A percentile compares a stretch with the other conserved stretches of the same genome.
Conservation (phyloP, 164 flowering plant species). For the Berberis thunbergii region DNA sequence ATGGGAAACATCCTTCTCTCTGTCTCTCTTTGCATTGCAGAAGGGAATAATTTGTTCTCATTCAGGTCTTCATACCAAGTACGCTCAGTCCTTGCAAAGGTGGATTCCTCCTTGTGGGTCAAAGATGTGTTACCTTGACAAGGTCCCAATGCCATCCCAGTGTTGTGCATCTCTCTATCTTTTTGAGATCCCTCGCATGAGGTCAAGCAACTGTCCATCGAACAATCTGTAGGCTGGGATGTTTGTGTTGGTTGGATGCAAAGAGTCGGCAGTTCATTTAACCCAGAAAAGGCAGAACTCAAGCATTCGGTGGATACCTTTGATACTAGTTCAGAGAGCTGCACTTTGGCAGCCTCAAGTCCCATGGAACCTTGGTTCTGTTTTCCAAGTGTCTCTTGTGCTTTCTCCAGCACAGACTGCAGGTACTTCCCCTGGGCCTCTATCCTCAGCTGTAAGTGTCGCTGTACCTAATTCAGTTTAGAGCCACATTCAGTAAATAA, state of each 20-base stretch:
- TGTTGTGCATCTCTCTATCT: slow-evolving; percentile 45
- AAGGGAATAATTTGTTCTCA: slow-evolving; percentile 25
- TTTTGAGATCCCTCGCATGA: slow-evolving; percentile 56
- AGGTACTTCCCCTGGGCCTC: slow-evolving; percentile 92
- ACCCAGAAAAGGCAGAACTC: slow-evolving; percentile 37
- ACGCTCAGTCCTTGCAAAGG: slow-evolving; percentile 18
- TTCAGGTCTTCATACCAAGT: slow-evolving; percentile 30
- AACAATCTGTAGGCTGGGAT: slow-evolving; percentile 47
- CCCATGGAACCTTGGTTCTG: slow-evolving; percentile 54
- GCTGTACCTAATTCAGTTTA: slow-evolving; percentile 55
- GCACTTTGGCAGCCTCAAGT: slow-evolving; percentile 69
- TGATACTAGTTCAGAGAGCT: slow-evolving; percentile 67
- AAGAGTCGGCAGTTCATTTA: slow-evolving; percentile 36
- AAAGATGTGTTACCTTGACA: slow-evolving; percentile 15
- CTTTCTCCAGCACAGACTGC: slow-evolving; percentile 81
- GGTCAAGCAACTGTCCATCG: slow-evolving; percentile 73
- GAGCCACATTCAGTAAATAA: not conserved
- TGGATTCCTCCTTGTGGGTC: slow-evolving; percentile 23
- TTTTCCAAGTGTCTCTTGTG: slow-evolving; percentile 79
- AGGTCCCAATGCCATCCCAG: slow-evolving; percentile 30
- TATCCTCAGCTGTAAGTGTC: slow-evolving; percentile 79
- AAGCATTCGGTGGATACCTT: slow-evolving; percentile 67
- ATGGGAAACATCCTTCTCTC: slow-evolving; percentile 22
- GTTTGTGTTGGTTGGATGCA: slow-evolving; percentile 47
- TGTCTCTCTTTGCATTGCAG: slow-evolving; percentile 18